Evolutionary conservation across 2,329 filamentous ascomycete species (phyloP).

Genomic region (Trichoderma hamatum): DNA sequence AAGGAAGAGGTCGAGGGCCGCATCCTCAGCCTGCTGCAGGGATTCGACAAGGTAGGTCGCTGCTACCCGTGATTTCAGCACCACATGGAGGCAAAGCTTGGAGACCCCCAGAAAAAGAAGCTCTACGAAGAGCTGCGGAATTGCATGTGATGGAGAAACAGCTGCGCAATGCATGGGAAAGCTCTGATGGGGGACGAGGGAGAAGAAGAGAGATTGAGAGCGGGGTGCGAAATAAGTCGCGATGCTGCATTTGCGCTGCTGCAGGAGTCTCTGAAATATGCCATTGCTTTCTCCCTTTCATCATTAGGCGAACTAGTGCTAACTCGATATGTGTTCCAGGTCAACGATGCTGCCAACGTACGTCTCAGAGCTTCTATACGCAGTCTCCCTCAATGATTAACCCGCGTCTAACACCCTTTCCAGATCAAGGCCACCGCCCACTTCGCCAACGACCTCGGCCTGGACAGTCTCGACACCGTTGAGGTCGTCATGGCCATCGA

Average conservation of each 20-base stretch:
- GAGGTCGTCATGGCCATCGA: conserved; percentile 99
- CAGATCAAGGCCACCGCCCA: conserved; percentile 83
- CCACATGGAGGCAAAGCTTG: background rate
- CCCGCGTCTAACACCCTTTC: conserved; percentile 11
- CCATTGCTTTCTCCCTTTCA: background rate
- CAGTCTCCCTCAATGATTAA: conserved; percentile 20
- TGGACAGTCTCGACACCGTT: conserved; percentile 97
- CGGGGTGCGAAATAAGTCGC: conserved; percentile 10
- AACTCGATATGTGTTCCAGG: conserved; percentile 50
- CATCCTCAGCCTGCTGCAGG: conserved; percentile 89
- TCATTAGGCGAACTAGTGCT: conserved; percentile 28
- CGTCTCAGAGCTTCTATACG: conserved; percentile 34
- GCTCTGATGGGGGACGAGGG: background rate
- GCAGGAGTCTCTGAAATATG: background rate
- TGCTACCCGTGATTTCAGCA: background rate
- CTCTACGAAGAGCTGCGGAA: background rate
- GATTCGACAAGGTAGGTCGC: conserved; percentile 84
- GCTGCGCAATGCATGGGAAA: background rate
- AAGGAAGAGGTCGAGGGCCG: conserved; percentile 87
- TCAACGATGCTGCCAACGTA: conserved; percentile 68
- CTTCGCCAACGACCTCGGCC: conserved; percentile 95
- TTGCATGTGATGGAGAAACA: background rate
- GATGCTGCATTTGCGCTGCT: conserved; percentile 1
- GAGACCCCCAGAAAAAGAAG: background rate
- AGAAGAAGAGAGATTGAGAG: background rate